Base-by-base conservation (phyloP, 1,284 basidiomycete genomes). In the Leccinum pachyderme region DNA sequence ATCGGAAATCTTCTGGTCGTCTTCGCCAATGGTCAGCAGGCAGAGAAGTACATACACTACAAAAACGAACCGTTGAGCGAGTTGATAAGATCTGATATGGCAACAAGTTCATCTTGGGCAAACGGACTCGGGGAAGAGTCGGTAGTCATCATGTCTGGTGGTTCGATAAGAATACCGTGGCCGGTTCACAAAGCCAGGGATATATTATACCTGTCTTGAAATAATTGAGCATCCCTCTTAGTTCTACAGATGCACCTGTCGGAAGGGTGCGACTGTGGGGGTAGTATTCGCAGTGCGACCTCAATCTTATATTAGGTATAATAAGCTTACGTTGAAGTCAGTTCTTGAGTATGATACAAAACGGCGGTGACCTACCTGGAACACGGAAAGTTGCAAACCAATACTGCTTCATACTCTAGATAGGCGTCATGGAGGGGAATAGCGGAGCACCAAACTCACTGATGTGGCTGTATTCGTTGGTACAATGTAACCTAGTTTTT, bases 261-360 rank as follows among this genome's bases (percentile, higher is more conserved):
- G 60, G 57, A 47, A 62, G 47, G 11, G 15, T 41, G 15, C 61
- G 49, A 44, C 24, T n/a, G 22, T 64, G 46, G 2, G 59, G 61
- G 5, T 65, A 61, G 41, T 61, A 65, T 54, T 62, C 61, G 22
- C 63, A 63, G 24, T 63, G 61, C 2, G 55, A 50, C 61, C 63
- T 62, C 15, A 11, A 35, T 28, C 41, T 15, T 22, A 44, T 29
- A 25, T 61, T 8, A 63, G 15, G 32, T 8, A 5, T 0, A 0
- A 27, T 22, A 25, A 7, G 12, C 57, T 44, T 47, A 25, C 24
- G 18, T 39, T 6, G 0, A 4, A 6, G 22, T 67, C 37, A 65
- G 32, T 41, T 8, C 5, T 4, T 22, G 7, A 6, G 25, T 15
- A 24, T n/a, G 13, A 45, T 5, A 45, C 5, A 6, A 25, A n/a